phyloP scores from a whole-genome alignment of 495 filamentous ascomycete genomes.

The Neurospora sp. region DNA sequence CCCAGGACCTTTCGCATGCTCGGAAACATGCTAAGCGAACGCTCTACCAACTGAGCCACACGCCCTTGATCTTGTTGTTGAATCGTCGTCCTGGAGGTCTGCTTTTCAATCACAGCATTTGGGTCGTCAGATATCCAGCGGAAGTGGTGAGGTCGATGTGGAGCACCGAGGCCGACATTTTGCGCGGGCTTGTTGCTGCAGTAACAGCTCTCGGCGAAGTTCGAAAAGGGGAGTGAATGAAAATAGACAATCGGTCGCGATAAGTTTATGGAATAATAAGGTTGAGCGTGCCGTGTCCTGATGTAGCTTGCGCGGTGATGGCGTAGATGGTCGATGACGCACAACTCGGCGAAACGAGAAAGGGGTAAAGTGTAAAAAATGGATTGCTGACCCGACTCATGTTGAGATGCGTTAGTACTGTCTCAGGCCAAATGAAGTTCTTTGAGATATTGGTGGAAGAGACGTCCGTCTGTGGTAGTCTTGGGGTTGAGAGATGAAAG shows the following conservation, averaged over 20 bases:
- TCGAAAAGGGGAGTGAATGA: not conserved
- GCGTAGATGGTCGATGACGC: not conserved
- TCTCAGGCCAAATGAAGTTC: not conserved
- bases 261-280: not conserved
- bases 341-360: not conserved
- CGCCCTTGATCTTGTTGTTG: not conserved
- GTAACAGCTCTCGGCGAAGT: not conserved
- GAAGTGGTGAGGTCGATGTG: not conserved
- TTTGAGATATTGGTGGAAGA: not conserved
- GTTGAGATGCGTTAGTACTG: not conserved
- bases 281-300: not conserved
- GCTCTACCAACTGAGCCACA: not conserved
- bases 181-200: not conserved
- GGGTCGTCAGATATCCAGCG: not conserved
- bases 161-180: not conserved
- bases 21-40: not conserved
- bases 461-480: not conserved
- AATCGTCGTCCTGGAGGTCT: not conserved
- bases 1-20: not conserved
- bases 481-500: not conserved
- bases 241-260: not conserved
- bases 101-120: not conserved
- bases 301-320: not conserved
- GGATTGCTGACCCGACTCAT: not conserved
- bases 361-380: not conserved